These are phyloP conservation scores for Voacanga thouarsii DNA, from an alignment of 257 asterid species.

Conservation along the genomic window DNA sequence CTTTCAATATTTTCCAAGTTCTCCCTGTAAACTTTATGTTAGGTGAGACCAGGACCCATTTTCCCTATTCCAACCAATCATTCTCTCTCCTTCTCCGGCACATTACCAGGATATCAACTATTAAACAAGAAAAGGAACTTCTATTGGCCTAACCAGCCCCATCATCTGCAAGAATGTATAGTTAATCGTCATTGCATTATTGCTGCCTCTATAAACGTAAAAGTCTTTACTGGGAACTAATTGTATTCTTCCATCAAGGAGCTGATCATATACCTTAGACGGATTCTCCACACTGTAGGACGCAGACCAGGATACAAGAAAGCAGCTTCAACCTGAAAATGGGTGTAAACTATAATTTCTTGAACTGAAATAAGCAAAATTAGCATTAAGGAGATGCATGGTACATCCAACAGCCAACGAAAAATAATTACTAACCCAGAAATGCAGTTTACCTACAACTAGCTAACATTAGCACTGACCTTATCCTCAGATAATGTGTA, in stretches of 20 bases:
- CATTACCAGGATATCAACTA: no score
- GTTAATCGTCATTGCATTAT: background rate
- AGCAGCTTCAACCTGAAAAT: conserved; percentile 88
- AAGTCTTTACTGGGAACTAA: background rate
- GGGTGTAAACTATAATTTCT: conserved; percentile 9
- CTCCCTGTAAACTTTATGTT: background rate
- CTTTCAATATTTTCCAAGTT: background rate
- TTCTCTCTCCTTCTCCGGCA: no score
- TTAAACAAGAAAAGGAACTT: no score
- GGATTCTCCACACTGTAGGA: conserved; percentile 84
- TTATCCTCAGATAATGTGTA: conserved; percentile 82
- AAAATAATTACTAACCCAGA: background rate
- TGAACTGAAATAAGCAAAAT: background rate
- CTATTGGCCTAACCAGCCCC: background rate
- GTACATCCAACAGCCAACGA: background rate
- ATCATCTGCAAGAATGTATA: background rate
- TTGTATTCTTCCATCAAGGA: background rate
- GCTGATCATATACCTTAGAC: conserved; percentile 55
- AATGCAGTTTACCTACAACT: background rate
- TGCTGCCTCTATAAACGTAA: background rate
- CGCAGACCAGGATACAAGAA: conserved; percentile 89
- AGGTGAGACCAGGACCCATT: no score
- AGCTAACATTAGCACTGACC: conserved; percentile 34
- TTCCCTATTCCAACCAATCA: background rate
- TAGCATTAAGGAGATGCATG: background rate